A percentile compares a stretch with the other conserved stretches of the same genome.
phyloP scores from a whole-genome alignment of 495 filamentous ascomycete species.

The Parmelia sp. region DNA sequence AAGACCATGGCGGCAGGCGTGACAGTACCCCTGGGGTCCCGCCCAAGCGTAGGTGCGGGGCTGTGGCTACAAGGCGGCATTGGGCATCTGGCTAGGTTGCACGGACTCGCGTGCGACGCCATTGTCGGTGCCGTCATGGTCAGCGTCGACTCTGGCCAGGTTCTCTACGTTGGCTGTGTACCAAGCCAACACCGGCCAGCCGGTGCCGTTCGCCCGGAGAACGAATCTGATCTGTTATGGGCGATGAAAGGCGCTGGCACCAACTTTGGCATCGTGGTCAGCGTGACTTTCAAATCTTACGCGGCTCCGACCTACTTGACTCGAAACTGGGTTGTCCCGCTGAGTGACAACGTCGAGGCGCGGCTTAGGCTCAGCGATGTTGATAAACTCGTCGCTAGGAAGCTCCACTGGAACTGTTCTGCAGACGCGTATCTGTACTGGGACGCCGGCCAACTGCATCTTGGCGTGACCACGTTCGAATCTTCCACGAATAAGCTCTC shows the following conservation, averaged over 20 bases:
- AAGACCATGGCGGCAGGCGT: constrained; percentile 45
- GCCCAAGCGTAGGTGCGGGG: constrained; percentile 57
- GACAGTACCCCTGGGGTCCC: constrained; percentile 53
- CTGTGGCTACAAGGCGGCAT: constrained; percentile 62
- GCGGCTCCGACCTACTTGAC: constrained; percentile 36
- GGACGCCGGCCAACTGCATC: constrained; percentile 41
- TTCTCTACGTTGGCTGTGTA: constrained; percentile 47
- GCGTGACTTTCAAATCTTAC: constrained; percentile 41
- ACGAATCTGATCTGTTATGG: constrained; percentile 42
- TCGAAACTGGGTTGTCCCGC: constrained; percentile 47
- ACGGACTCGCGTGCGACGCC: constrained; percentile 56
- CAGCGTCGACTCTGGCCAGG: constrained; percentile 45
- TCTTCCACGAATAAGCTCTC: constrained; percentile 29
- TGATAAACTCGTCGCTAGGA: constrained; percentile 37
- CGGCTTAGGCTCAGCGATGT: constrained; percentile 38
- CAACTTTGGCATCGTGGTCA: constrained; percentile 58
- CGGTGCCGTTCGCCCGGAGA: too few relatives aligned
- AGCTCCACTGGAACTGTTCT: constrained; percentile 43
- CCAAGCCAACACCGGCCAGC: constrained; percentile 42
- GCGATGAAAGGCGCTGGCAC: constrained; percentile 56
- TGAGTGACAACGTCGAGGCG: constrained; percentile 37
- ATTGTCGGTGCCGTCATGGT: constrained; percentile 55
- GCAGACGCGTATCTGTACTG: constrained; percentile 55
- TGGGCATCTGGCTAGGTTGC: constrained; percentile 49
- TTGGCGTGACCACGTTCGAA: constrained; percentile 53